A percentile compares a stretch with the other conserved stretches of the same genome.
Conservation (phyloP, 164 flowering plant species). For the Magnolia sinica region DNA sequence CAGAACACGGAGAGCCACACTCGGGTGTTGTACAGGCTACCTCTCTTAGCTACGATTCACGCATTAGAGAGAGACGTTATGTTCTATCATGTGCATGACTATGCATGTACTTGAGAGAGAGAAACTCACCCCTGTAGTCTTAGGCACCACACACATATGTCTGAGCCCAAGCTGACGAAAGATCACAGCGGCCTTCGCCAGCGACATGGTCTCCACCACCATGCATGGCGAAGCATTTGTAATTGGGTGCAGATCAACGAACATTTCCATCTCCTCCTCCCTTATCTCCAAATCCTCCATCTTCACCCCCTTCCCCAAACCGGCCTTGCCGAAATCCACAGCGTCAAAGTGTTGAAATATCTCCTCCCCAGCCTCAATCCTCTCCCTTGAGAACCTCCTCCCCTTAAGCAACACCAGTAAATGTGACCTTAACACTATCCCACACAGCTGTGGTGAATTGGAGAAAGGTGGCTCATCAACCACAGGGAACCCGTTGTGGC, state of each 20-base stretch:
- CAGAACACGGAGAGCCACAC: no score
- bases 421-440: slow-evolving; percentile 82
- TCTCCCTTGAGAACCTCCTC: slow-evolving; percentile 49
- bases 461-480: slow-evolving; percentile 81
- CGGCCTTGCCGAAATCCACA: slow-evolving; percentile 83
- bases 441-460: slow-evolving; percentile 67
- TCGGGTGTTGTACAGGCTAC: no score
- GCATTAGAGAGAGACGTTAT: background rate
- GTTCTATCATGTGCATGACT: background rate
- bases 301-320: slow-evolving; percentile 80
- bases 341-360: slow-evolving; percentile 48
- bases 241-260: slow-evolving; percentile 87
- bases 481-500: slow-evolving; percentile 91
- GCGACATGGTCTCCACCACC: slow-evolving; percentile 88
- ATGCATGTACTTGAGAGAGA: background rate
- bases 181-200: slow-evolving; percentile 86
- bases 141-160: slow-evolving; percentile 88
- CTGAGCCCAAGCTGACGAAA: slow-evolving; percentile 81
- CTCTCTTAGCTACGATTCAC: no score
- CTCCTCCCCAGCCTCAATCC: slow-evolving; percentile 31
- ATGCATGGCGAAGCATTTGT: slow-evolving; percentile 82
- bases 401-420: slow-evolving; percentile 72
- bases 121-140: slow-evolving; percentile 63
- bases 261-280: slow-evolving; percentile 87
- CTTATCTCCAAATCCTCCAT: slow-evolving; percentile 65